Percentiles rank a stretch among this genome's conserved stretches.
Evolutionary conservation across 208 protist genomes (phyloP).

Genomic region (Leptomonas pyrrhocoris): DNA sequence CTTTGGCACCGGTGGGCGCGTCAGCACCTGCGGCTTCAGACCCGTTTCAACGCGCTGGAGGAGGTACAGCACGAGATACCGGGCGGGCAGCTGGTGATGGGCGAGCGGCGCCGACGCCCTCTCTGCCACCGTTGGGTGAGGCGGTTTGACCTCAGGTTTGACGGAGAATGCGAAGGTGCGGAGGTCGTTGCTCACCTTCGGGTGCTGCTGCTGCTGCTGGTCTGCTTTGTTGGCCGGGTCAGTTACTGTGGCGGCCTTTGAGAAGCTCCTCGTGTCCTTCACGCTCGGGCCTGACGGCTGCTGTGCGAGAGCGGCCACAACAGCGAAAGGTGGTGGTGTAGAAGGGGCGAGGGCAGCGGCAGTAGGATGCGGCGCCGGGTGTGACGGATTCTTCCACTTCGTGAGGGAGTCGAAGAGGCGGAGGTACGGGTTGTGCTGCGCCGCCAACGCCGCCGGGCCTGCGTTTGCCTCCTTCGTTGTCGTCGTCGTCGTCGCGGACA

Average conservation of each 20-base stretch:
- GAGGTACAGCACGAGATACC: conserved; percentile 19
- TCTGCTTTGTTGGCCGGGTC: not conserved
- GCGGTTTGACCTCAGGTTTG: no score
- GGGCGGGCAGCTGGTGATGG: conserved; percentile 3
- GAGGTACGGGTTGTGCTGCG: not conserved
- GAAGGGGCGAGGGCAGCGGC: not conserved
- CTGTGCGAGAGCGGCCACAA: not conserved
- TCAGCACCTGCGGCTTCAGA: conserved; percentile 1
- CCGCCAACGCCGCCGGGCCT: not conserved
- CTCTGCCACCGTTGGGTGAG: no score
- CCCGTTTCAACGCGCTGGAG: conserved; percentile 28
- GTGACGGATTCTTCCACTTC: not conserved
- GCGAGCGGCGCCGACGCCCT: not conserved
- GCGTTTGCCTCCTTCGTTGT: not conserved
- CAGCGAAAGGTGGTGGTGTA: not conserved
- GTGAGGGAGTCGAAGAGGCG: conserved; percentile 5
- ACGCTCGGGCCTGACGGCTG: not conserved
- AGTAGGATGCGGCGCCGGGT: not conserved
- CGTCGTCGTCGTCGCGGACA: conserved; percentile 8
- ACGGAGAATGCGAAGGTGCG: no score
- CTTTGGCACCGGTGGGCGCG: conserved; percentile 5
- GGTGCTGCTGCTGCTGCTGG: not conserved
- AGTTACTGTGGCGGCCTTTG: not conserved
- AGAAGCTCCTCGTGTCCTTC: not conserved
- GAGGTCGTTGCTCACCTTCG: not conserved